Base-by-base conservation (phyloP, 2,329 filamentous ascomycete species). In the Ceratocystis huliohia region DNA sequence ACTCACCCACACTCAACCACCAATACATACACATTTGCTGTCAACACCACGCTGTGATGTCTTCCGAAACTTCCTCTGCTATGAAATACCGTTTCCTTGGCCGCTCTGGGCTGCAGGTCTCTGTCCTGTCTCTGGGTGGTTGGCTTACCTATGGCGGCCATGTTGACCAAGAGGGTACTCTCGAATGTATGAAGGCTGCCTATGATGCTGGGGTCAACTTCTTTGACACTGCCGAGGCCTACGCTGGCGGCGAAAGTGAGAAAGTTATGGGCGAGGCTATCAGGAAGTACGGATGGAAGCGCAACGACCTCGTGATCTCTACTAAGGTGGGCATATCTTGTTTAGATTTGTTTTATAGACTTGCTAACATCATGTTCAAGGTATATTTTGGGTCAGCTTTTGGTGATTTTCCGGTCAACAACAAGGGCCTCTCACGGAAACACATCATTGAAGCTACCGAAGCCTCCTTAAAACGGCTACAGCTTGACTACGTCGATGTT, bases 71-170 rank as follows among this genome's bases (percentile, higher is more conserved):
- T 62, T 50, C 70, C 64, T 78, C 76, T 65, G 76, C 75, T 65
- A 89, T 89, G 87, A 79, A 86, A 72, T 89, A 89, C 75, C 84
- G 87, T 70, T 85, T 84, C 75, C 80, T 90, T 6, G 88, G 88
- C 72, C 82, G 82, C 48, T 87, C 86, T 17, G 88, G 88, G 65
- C 80, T 91, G 20, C 84, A 90, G 74, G 87, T 91, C 44, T 91
- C 87, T 33, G 81, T 84, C 59, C 87, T 91, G 69, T 86, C 85
- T 1, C 79, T 91, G 2, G 88, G 85, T 67, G 83, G 85, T 70
- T 87, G 85, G 86, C 79, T 91, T 64, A 91, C 88, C 0, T 90
- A 89, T 70, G 88, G 88, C 65, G 87, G 87, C 20, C 85, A 89
- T 70, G 84, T 89, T 37, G 84, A 86, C 66, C 82, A 84, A 72